A percentile compares a stretch with the other conserved stretches of the same genome.
These are phyloP conservation scores for Serendipita sp. DNA, from an alignment of 768 basidiomycete genomes.

Conservation along the genomic window DNA sequence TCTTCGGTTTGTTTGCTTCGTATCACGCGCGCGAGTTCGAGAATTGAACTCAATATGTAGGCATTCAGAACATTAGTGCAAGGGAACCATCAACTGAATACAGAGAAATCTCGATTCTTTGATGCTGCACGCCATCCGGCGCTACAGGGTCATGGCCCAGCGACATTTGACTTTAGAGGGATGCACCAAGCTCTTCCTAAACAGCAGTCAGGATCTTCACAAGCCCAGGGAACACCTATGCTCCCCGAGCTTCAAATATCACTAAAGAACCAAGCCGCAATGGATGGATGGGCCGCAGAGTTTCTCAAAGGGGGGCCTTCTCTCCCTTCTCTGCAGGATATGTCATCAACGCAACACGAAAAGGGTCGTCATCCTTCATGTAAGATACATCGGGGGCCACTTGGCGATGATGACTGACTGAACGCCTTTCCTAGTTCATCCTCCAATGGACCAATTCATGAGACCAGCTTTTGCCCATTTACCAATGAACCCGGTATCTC, in stretches of 20 bases:
- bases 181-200: conserved; percentile 6
- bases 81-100: conserved; percentile 29
- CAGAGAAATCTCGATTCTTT: conserved; percentile 63
- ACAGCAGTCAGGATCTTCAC: background rate
- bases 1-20: conserved; percentile 33
- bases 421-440: background rate
- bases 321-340: background rate
- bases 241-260: background rate
- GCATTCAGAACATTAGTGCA: conserved; percentile 42
- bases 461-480: background rate
- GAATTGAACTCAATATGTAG: conserved; percentile 21
- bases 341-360: background rate
- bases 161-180: conserved; percentile 8
- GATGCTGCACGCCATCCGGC: background rate
- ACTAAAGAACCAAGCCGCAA: background rate
- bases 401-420: background rate
- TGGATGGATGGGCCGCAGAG: conserved; percentile 11
- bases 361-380: background rate
- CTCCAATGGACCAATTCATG: background rate
- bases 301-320: conserved; percentile 5
- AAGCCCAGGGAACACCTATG: background rate
- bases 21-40: conserved; percentile 8
- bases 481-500: background rate
- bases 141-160: background rate
- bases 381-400: background rate